Conservation (phyloP, 2,329 filamentous ascomycete species). For the Cladophialophora exuberans region DNA sequence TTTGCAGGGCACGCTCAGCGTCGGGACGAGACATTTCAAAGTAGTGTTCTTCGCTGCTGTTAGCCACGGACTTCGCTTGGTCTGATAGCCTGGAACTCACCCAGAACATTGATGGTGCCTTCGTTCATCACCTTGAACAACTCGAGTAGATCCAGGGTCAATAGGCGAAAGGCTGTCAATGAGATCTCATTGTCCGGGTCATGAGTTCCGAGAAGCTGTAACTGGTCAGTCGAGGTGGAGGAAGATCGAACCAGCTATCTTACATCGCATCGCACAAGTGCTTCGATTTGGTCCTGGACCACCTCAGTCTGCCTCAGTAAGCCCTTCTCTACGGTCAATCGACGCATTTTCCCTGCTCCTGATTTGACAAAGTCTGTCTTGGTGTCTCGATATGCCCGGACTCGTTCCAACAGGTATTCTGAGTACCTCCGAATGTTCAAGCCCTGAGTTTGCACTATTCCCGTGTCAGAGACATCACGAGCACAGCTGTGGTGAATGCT, state of each 20-base stretch:
- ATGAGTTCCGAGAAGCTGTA: conserved; percentile 73
- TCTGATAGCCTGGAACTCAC: conserved; percentile 53
- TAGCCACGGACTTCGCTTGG: conserved; percentile 30
- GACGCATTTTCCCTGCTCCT: conserved; percentile 81
- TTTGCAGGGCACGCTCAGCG: conserved; percentile 85
- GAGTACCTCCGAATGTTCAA: conserved; percentile 92
- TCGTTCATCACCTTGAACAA: conserved; percentile 96
- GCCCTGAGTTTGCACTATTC: conserved; percentile 85
- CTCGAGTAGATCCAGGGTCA: conserved; percentile 86
- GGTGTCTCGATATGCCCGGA: conserved; percentile 79
- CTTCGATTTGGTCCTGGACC: conserved; percentile 84
- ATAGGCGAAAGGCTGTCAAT: conserved; percentile 85
- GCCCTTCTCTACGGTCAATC: conserved; percentile 86
- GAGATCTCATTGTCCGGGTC: conserved; percentile 97
- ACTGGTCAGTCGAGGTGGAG: conserved; percentile 25
- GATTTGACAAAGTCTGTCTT: conserved; percentile 87
- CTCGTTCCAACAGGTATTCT: conserved; percentile 80
- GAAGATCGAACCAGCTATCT: conserved; percentile 40
- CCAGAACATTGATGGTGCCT: conserved; percentile 93
- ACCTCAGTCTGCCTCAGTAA: conserved; percentile 87
- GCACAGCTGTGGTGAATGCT: background rate
- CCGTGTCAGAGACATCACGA: conserved; percentile 5
- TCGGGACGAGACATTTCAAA: conserved; percentile 97
- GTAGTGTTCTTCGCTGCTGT: conserved; percentile 71
- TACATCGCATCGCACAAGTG: conserved; percentile 87